These are phyloP conservation scores for Mycena maculata DNA, from an alignment of 768 basidiomycete genomes.

Conservation along the genomic window DNA sequence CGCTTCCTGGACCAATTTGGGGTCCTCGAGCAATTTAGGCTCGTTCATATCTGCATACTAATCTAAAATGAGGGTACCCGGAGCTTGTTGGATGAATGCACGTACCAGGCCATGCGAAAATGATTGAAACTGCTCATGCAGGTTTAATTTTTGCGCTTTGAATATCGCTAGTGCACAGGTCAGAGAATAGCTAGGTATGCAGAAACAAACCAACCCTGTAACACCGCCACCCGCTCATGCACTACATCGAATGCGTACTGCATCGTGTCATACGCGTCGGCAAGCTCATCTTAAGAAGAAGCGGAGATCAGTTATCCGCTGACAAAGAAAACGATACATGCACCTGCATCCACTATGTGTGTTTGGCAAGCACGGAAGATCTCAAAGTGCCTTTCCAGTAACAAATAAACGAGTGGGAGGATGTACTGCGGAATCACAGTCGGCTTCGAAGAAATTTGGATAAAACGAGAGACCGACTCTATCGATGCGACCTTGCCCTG, in stretches of 20 bases:
- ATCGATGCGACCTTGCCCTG: constrained; percentile 30
- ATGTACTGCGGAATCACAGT: constrained; percentile 1
- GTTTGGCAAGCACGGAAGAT: constrained; percentile 21
- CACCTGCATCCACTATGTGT: background rate
- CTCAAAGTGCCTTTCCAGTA: constrained; percentile 26
- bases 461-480: constrained; percentile 7
- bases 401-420: constrained; percentile 13
- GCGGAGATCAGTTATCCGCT: too few species aligned
- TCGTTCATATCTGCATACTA: constrained; percentile 30
- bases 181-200: background rate
- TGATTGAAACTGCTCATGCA: constrained; percentile 31
- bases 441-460: background rate
- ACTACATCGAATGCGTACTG: constrained; percentile 8
- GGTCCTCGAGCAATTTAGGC: constrained; percentile 10
- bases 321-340: too few species aligned
- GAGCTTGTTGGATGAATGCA: background rate
- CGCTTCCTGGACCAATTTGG: constrained; percentile 22
- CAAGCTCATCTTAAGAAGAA: constrained; percentile 14
- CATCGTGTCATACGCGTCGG: constrained; percentile 11
- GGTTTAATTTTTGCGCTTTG: constrained; percentile 32
- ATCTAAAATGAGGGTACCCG: background rate
- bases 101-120: constrained; percentile 43
- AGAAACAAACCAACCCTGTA: constrained; percentile 9
- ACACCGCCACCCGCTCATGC: background rate
- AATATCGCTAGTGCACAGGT: constrained; percentile 32